Conservation (phyloP, 73 alveolate genomes). For the Paramecium sexaurelia region DNA sequence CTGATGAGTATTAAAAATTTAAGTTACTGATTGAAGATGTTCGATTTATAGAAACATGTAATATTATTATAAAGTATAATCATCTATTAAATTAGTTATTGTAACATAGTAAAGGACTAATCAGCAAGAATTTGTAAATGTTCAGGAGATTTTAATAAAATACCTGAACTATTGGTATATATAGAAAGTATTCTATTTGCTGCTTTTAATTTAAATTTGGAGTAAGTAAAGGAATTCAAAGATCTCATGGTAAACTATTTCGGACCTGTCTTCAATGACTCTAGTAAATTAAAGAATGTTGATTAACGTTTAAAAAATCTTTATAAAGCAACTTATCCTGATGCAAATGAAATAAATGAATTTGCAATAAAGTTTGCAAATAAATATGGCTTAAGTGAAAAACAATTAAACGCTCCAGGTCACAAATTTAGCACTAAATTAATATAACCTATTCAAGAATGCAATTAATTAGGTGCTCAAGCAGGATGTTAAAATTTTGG, state of each 20-base stretch:
- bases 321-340: not conserved
- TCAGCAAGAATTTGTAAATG: conserved; percentile 15
- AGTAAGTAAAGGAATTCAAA: conserved; percentile 41
- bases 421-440: conserved; percentile 33
- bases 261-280: conserved; percentile 40
- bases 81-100: not conserved
- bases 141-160: conserved; percentile 31
- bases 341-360: conserved; percentile 50
- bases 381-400: conserved; percentile 45
- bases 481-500: not conserved
- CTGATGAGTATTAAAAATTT: conserved; percentile 18
- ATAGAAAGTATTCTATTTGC: conserved; percentile 43
- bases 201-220: conserved; percentile 11
- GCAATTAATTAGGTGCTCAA: too few relatives aligned
- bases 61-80: not conserved
- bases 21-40: not conserved
- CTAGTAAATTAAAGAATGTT: not conserved
- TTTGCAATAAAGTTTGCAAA: conserved; percentile 15
- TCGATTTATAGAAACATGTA: conserved; percentile 22
- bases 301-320: conserved; percentile 17
- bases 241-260: conserved; percentile 49
- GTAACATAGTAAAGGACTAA: conserved; percentile 9
- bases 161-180: not conserved
- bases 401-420: conserved; percentile 30
- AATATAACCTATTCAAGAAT: not conserved